Percentiles rank a stretch among this genome's conserved stretches.
Conservation (phyloP, 371 early-diverging fungal genomes). For the Mucor mucedo region DNA sequence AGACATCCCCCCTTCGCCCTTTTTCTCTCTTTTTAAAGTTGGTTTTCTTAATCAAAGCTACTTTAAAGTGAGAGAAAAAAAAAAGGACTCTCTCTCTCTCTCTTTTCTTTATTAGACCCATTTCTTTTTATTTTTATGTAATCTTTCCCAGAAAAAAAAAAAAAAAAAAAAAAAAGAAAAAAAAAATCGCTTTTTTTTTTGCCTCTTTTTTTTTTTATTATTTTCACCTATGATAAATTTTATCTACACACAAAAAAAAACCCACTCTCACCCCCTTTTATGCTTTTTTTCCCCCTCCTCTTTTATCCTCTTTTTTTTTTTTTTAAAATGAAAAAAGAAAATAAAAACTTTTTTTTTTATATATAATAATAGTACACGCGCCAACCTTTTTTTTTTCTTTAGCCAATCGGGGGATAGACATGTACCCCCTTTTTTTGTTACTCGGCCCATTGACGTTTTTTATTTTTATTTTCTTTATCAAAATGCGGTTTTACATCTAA, state of each 20-base stretch:
- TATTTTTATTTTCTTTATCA: too few relatives aligned
- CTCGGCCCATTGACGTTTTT: too few relatives aligned
- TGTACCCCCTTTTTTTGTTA: too few relatives aligned
- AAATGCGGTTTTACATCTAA: too few relatives aligned
- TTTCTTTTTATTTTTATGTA: not conserved
- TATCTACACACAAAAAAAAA: conserved; percentile 6
- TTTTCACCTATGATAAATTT: conserved; percentile 8
- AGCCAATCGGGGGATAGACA: too few relatives aligned
- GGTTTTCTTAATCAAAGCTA: too few relatives aligned
- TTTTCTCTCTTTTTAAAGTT: not conserved
- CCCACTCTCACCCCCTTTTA: not conserved
- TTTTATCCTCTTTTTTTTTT: too few relatives aligned
- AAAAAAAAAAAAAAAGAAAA: conserved; percentile 4
- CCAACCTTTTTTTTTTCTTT: not conserved
- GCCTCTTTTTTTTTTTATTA: not conserved
- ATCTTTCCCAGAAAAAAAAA: not conserved
- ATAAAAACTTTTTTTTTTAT: not conserved
- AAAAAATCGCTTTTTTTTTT: not conserved
- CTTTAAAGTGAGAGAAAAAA: conserved; percentile 1
- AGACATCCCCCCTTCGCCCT: conserved; percentile 2
- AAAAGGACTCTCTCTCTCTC: not conserved
- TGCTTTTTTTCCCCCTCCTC: not conserved
- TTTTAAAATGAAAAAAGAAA: too few relatives aligned
- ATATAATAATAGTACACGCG: not conserved
- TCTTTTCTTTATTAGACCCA: conserved; percentile 1